A percentile compares a stretch with the other conserved stretches of the same genome.
Evolutionary conservation across 768 basidiomycete species (phyloP).

Genomic region (Cyclocybe cylindracea): DNA sequence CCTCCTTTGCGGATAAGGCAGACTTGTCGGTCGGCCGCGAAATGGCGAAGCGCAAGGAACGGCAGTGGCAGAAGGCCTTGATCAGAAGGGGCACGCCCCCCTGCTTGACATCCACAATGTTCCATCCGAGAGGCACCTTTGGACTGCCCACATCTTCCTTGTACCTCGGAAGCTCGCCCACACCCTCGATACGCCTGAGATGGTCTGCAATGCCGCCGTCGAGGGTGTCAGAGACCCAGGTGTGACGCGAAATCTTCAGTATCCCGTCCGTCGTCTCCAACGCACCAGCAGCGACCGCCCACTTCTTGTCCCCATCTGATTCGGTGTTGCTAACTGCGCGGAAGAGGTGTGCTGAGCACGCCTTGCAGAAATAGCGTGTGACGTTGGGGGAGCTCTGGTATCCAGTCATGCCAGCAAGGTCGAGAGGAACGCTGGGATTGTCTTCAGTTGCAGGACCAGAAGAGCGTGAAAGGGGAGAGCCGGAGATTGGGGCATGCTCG

Average conservation of each 20-base stretch:
- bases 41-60: constrained; percentile 10
- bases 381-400: constrained; percentile 11
- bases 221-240: constrained; percentile 17
- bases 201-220: constrained; percentile 24
- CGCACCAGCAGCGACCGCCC: constrained; percentile 12
- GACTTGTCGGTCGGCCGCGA: constrained; percentile 20
- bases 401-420: constrained; percentile 6
- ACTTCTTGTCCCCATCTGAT: not conserved
- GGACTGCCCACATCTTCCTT: constrained; percentile 4
- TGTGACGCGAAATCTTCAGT: constrained; percentile 12
- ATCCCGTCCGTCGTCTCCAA: constrained; percentile 18
- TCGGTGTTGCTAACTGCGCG: not conserved
- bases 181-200: constrained; percentile 7
- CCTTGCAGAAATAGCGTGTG: constrained; percentile 20
- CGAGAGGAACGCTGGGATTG: not conserved
- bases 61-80: constrained; percentile 16
- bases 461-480: not conserved
- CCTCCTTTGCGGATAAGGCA: not conserved
- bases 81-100: not conserved
- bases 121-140: constrained; percentile 17
- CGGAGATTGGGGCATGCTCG: constrained; percentile 10
- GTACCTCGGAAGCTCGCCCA: constrained; percentile 14
- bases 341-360: constrained; percentile 18
- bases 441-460: not conserved
- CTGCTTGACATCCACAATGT: not conserved